Conservation (phyloP, 108 stramenopile genomes). For the Skeletonema marinoi region DNA sequence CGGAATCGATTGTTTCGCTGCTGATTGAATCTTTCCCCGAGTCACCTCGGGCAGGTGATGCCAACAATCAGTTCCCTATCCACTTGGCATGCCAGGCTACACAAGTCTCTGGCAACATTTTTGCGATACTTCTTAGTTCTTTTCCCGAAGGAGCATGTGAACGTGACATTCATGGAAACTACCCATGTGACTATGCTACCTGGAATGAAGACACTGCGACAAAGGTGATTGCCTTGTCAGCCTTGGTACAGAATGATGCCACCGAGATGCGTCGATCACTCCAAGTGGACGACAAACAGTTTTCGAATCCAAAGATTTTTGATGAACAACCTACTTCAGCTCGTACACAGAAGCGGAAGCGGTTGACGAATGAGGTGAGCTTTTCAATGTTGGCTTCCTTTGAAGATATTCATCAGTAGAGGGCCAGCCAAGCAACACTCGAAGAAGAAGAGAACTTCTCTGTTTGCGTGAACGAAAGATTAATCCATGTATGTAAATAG, state of each 20-base stretch:
- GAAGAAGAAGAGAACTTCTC: too few species aligned
- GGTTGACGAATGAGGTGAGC: not conserved
- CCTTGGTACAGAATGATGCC: not conserved
- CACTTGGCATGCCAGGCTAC: slow-evolving; percentile 1
- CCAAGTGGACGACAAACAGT: not conserved
- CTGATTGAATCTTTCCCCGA: not conserved
- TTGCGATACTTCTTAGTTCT: not conserved
- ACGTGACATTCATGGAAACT: not conserved
- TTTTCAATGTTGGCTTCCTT: not conserved
- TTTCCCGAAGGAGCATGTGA: not conserved
- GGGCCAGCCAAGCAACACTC: not conserved
- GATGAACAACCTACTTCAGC: not conserved
- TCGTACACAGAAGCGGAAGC: not conserved
- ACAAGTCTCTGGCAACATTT: not conserved
- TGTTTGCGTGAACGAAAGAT: too few species aligned
- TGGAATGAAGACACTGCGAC: not conserved
- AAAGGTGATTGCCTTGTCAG: not conserved
- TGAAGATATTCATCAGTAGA: not conserved
- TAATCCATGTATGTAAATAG: too few species aligned
- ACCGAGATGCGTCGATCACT: not conserved
- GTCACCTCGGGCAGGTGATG: not conserved
- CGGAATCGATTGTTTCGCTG: not conserved
- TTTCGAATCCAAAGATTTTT: not conserved
- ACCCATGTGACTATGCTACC: not conserved
- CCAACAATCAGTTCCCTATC: not conserved